Evolutionary conservation across 2,329 filamentous ascomycete species (phyloP).

Genomic region (Ceratocystis destructans): DNA sequence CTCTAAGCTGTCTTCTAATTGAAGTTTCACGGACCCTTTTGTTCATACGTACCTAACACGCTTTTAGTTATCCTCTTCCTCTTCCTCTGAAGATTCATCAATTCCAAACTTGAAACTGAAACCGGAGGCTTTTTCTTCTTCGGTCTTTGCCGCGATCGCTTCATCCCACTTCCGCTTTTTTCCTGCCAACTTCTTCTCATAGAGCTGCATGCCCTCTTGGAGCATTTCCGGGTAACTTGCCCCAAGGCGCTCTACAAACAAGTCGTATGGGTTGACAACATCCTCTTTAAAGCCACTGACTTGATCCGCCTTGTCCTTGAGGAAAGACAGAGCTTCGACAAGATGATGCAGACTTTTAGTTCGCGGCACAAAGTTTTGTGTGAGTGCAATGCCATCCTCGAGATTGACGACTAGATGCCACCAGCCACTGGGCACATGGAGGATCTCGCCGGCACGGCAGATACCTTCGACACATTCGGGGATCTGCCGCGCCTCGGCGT

Average conservation of each 20-base stretch:
- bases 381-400: slow-evolving; percentile 71
- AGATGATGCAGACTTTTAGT: slow-evolving; percentile 44
- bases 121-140: slow-evolving; percentile 24
- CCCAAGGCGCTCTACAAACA: slow-evolving; percentile 58
- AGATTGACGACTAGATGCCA: slow-evolving; percentile 94
- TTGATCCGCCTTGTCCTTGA: slow-evolving; percentile 70
- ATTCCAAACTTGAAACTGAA: slow-evolving; percentile 45
- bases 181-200: slow-evolving; percentile 46
- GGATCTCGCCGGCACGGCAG: slow-evolving; percentile 67
- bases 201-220: slow-evolving; percentile 47
- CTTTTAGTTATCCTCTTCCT: slow-evolving; percentile 14
- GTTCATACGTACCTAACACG: background rate
- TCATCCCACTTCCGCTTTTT: slow-evolving; percentile 82
- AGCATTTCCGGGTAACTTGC: slow-evolving; percentile 53
- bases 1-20: background rate
- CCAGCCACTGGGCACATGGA: slow-evolving; percentile 91
- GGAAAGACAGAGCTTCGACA: slow-evolving; percentile 60
- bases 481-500: slow-evolving; percentile 61
- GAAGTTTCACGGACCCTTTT: background rate
- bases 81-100: slow-evolving; percentile 26
- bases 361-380: slow-evolving; percentile 84
- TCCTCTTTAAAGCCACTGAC: slow-evolving; percentile 71
- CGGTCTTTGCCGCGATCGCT: slow-evolving; percentile 38
- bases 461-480: slow-evolving; percentile 75
- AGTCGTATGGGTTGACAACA: slow-evolving; percentile 55